phyloP scores from a whole-genome alignment of 169 alveolate genomes.

The Plasmodium cynomolgi region DNA sequence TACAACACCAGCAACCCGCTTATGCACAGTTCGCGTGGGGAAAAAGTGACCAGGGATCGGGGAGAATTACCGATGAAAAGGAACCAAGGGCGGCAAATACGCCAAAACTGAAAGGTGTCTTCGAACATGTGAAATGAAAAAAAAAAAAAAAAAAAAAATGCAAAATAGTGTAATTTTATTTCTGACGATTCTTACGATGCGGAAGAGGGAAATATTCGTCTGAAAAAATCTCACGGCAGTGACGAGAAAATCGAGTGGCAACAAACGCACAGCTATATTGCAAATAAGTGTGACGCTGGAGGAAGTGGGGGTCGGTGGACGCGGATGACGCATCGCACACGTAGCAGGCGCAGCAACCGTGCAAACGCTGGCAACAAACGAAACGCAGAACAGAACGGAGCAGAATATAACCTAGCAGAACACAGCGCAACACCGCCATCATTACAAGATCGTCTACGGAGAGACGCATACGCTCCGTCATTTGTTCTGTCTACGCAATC shows the following conservation, averaged over 20 bases:
- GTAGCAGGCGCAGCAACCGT: too few relatives aligned
- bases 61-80: background rate
- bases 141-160: background rate
- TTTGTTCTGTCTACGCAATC: background rate
- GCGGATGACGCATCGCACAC: background rate
- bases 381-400: background rate
- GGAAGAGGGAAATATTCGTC: background rate
- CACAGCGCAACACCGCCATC: background rate
- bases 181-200: background rate
- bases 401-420: background rate
- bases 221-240: background rate
- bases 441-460: background rate
- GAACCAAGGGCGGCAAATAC: background rate
- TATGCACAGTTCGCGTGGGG: background rate
- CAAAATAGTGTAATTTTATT: background rate
- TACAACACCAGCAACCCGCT: background rate
- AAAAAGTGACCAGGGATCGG: background rate
- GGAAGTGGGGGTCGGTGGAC: background rate
- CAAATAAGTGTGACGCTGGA: background rate
- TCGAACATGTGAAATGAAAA: background rate
- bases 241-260: background rate
- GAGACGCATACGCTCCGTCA: background rate
- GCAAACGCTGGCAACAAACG: background rate
- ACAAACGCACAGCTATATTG: background rate
- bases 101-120: background rate